phyloP scores from a whole-genome alignment of 148 eudicot species.

The Camellia japonica region DNA sequence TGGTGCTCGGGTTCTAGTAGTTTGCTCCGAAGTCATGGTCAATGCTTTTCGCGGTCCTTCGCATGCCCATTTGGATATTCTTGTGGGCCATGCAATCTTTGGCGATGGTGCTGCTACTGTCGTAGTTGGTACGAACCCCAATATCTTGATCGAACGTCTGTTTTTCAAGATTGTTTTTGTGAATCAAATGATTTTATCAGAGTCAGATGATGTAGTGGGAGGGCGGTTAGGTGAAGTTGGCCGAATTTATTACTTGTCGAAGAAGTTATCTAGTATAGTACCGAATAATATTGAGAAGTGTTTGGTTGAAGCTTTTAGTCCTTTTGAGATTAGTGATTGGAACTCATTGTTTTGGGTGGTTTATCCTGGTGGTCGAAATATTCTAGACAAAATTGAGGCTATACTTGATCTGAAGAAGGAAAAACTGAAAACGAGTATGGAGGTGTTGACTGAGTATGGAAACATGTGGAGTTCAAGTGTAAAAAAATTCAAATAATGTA shows the following conservation, averaged over 20 bases:
- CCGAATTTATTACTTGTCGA: background rate
- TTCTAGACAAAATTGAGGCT: no score
- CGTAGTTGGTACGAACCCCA: background rate
- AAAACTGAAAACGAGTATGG: no score
- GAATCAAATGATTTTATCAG: constrained; percentile 2
- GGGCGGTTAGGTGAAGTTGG: constrained; percentile 8
- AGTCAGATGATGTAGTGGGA: background rate
- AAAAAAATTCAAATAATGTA: no score
- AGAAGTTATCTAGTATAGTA: background rate
- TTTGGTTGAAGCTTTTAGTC: constrained; percentile 5
- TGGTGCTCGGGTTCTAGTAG: constrained; percentile 12
- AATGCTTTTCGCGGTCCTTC: constrained; percentile 3
- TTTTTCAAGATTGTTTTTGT: constrained; percentile 17
- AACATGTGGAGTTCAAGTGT: no score
- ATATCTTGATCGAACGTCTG: background rate
- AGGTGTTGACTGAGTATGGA: no score
- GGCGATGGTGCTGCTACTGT: constrained; percentile 22
- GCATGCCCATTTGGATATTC: constrained; percentile 5
- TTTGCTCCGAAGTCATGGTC: background rate
- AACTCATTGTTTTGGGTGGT: no score
- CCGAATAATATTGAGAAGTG: constrained; percentile 7
- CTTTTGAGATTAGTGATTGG: background rate
- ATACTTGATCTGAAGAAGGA: no score
- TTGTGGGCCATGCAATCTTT: constrained; percentile 12
- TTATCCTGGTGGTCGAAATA: no score